Conservation (phyloP, 805 yeast genomes). For the Metschnikowia orientalis region DNA sequence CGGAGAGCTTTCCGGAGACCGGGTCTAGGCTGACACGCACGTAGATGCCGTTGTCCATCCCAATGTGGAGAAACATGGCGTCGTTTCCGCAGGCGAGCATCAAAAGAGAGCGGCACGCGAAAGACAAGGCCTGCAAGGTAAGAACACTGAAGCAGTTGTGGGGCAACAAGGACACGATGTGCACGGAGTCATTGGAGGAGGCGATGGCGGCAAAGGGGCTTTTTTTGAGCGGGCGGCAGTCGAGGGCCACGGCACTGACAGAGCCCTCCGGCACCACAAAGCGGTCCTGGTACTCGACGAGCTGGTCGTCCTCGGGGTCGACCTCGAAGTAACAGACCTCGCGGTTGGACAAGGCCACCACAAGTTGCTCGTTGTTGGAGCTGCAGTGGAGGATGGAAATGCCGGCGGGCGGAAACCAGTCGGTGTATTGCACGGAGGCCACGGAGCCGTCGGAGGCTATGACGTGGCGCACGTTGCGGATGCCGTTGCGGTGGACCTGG, state of each 20-base stretch:
- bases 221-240: constrained; percentile 48
- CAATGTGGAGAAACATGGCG: constrained; percentile 57
- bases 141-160: constrained; percentile 56
- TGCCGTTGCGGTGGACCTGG: constrained; percentile 70
- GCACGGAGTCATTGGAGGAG: constrained; percentile 63
- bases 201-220: constrained; percentile 67
- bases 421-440: constrained; percentile 23
- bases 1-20: constrained; percentile 53
- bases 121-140: constrained; percentile 62
- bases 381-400: constrained; percentile 56
- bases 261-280: constrained; percentile 48
- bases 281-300: constrained; percentile 67
- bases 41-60: constrained; percentile 80
- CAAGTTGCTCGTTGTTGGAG: constrained; percentile 63
- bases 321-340: constrained; percentile 82
- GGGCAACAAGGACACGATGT: constrained; percentile 59
- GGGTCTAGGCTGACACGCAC: constrained; percentile 56
- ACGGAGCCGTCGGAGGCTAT: constrained; percentile 7
- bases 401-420: constrained; percentile 86
- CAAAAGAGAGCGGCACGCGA: constrained; percentile 32
- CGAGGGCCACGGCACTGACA: constrained; percentile 43
- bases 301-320: constrained; percentile 51
- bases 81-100: constrained; percentile 16
- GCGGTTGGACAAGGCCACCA: constrained; percentile 64
- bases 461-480: constrained; percentile 46